phyloP scores from a whole-genome alignment of 2,329 filamentous ascomycete species.

The Neurospora sp. region DNA sequence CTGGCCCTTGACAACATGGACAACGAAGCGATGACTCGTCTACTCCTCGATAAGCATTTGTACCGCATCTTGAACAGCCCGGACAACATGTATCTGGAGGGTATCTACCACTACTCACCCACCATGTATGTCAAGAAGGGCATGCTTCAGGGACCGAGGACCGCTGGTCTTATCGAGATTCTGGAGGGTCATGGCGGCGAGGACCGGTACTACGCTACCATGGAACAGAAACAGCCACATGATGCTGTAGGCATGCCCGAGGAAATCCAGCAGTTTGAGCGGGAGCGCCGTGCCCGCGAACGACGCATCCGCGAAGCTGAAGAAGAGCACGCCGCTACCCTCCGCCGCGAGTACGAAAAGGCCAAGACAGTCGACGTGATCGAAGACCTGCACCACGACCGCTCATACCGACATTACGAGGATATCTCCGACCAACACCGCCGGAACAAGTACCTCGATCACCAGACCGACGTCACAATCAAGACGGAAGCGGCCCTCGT shows the following conservation, averaged over 20 bases:
- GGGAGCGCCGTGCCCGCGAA: slow-evolving; percentile 11
- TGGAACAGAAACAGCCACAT: slow-evolving; percentile 12
- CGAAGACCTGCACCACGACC: slow-evolving; percentile 9
- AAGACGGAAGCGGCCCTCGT: slow-evolving; percentile 9
- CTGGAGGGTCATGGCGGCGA: slow-evolving; percentile 13
- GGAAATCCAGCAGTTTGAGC: slow-evolving; percentile 16
- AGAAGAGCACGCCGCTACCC: slow-evolving; percentile 10
- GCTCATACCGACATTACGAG: slow-evolving; percentile 9
- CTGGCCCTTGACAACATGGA: slow-evolving; percentile 22
- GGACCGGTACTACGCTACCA: slow-evolving; percentile 17
- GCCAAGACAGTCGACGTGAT: slow-evolving; percentile 7
- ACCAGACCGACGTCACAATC: slow-evolving; percentile 10
- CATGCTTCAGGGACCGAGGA: slow-evolving; percentile 11
- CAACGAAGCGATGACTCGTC: slow-evolving; percentile 15
- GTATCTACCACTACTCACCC: slow-evolving; percentile 20
- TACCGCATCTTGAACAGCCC: slow-evolving; percentile 19
- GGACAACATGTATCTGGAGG: slow-evolving; percentile 20
- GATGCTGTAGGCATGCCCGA: slow-evolving; percentile 17
- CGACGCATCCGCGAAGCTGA: slow-evolving; percentile 8
- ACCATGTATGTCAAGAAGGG: slow-evolving; percentile 22
- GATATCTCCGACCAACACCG: slow-evolving; percentile 10
- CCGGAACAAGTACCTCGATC: slow-evolving; percentile 10
- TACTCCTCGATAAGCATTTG: slow-evolving; percentile 18
- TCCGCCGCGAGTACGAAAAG: slow-evolving; percentile 13
- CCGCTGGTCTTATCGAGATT: slow-evolving; percentile 11